Base-by-base conservation (phyloP, 306 rosid genomes). In the Malus fusca region DNA sequence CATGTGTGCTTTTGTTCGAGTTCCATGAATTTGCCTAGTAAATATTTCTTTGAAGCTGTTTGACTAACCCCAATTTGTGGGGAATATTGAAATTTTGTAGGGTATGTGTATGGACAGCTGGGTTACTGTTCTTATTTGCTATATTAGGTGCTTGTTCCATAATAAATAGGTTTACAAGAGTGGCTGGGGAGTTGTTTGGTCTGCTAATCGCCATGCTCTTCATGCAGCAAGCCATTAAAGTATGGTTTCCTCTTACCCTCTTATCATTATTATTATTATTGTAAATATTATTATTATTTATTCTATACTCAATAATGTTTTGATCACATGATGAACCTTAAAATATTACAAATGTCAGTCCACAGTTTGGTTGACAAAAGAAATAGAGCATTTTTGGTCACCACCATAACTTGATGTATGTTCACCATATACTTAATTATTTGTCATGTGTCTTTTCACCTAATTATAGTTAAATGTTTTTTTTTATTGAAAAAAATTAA, bases 81-180 rank as follows among this genome's bases (percentile, higher is more conserved):
- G 69, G 17, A 61, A 56, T 33, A 33, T 75, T 69, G 77, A 76
- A 55, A 55, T 77, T 76, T 68, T 80, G 79, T 69, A 95, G 98
- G 99, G 93, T 96, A 66, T 96, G 99, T 66, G 99, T 92, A 1
- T 92, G 98, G 99, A 92, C 99, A 42, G 87, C 99, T 61, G 68
- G 83, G 52, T 71, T 96, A 83, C 90, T 96, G 76, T 87, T 96
- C 88, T 76, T 88, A 40, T 56, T 96, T 69, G 90, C 99, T 63
- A 77, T 96, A 73, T 81, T 96, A 76, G 99, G 99, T 30, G 99
- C 97, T 55, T 96, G 99, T 78, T 96, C 99, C 74, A 92, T 96
- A 44, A 96, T 96, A 90, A 96, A 88, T 75, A 81, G 99, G 79
- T 96, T 96, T 82, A 96, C 99, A 30, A 89, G 99, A 35, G 77